Base-by-base conservation (phyloP, 2,329 filamentous ascomycete genomes). In the Fusarium equiseti region DNA sequence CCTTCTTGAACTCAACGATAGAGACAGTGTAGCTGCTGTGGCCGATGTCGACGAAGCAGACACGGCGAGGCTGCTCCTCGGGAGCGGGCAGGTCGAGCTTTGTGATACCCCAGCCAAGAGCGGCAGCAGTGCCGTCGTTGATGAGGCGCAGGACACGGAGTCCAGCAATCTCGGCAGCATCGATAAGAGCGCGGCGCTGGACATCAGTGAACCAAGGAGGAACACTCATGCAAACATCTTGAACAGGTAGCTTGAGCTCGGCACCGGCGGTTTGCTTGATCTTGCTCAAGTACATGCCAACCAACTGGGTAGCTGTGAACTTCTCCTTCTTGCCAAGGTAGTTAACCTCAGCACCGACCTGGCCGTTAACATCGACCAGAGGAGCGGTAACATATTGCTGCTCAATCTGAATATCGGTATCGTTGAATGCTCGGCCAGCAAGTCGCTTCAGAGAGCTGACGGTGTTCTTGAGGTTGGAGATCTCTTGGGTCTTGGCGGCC, bases 401-500 rank as follows among this genome's bases (percentile, higher is more conserved):
- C 88, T 99, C 96, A 79, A 96, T 88, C 83, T 94, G 89, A 71
- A 97, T 88, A 87, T 99, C 96, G 79, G 96, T 94, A 80, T 99
- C 96, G 81, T 87, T 91, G 83, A 95, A 88, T 70, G 88, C 87
- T 80, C 96, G 94, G 79, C 96, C 96, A 79, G 92, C 92, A 76
- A 99, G 91, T 78, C 96, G 93, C 86, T 97, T 97, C 78, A 99
- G 89, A 74, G 90, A 95, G 81, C 90, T 87, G 84, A 99, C 93
- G 75, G 96, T 99, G 89, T 99, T 99, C 88, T 98, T 99, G 79
- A 98, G 90, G 88, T 99, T 99, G 79, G 95, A 97, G 81, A 97
- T 97, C 85, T 99, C 96, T 85, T 98, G 95, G 75, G 95, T 98
- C 90, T 98, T 98, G 75, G 96, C 96, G 62, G 93, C 84, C 86